Base-by-base conservation (phyloP, 2,329 filamentous ascomycete genomes). In the Phialophora chinensis region DNA sequence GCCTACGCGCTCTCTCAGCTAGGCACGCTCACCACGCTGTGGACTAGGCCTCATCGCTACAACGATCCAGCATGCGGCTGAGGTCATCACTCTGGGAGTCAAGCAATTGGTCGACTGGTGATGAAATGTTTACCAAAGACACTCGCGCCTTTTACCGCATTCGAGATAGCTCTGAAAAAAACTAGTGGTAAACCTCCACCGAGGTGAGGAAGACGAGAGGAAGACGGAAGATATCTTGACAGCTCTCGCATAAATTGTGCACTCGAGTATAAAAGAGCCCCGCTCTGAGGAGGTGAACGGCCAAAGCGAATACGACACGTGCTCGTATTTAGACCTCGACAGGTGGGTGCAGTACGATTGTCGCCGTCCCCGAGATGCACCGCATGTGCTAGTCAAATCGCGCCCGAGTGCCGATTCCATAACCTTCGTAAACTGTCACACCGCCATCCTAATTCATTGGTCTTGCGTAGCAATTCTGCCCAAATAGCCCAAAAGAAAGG, bases 401-500 rank as follows among this genome's bases (percentile, higher is more conserved):
- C 11, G 29, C n/a, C 53, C 25, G 27, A 4, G 20, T 14, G 49
- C 49, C 49, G 20, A 17, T 44, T 44, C 53, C 25, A 55, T n/a
- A 55, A 31, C 53, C 53, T 31, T 35, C 29, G 53, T 31, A 31
- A 35, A 29, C 7, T 4, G 53, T 31, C 29, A 33, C 25, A 55
- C 53, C 53, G 53, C 49, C 47, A 35, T 57, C 23, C 14, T 14
- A 23, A n/a, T n/a, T 68, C 60, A 69, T 27, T 59, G 60, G 57
- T 70, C 69, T 52, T 71, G 66, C 42, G 59, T 67, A 17, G 70
- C 71, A 60, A 73, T 71, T 49, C 69, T 66, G 56, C 91, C 87
- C 73, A 96, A 79, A 75, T 92, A 95, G 10, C 86, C 89, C 60
- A 95, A 82, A 74, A 96, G 79, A 73, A 95, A 95, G 17, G 84